Evolutionary conservation across 2,329 filamentous ascomycete genomes (phyloP).

Genomic region (Microcera coccophila): DNA sequence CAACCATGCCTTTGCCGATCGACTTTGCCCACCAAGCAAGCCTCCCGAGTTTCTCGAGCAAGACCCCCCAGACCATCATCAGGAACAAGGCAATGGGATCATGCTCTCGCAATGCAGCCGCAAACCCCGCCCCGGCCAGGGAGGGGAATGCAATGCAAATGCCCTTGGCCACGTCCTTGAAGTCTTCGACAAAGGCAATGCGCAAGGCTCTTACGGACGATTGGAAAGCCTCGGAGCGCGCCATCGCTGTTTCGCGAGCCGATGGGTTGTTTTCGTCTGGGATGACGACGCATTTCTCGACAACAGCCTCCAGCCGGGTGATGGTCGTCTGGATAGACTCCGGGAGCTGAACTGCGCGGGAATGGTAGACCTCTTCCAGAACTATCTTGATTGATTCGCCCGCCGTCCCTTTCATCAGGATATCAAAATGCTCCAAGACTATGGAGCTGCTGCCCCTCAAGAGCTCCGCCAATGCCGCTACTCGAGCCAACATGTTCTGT

Average conservation of each 20-base stretch:
- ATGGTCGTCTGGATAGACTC: constrained; percentile 11
- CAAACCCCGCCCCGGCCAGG: constrained; percentile 30
- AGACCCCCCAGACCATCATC: constrained; percentile 36
- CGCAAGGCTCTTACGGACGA: constrained; percentile 30
- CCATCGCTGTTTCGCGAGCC: constrained; percentile 1
- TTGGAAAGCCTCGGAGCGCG: constrained; percentile 10
- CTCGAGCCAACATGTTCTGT: constrained; percentile 15
- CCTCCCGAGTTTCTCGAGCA: constrained; percentile 25
- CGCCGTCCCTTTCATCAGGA: constrained; percentile 8
- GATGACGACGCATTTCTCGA: constrained; percentile 13
- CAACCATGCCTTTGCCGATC: constrained; percentile 20
- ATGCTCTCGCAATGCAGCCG: constrained; percentile 24
- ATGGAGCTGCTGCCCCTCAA: constrained; percentile 19
- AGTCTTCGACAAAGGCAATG: constrained; percentile 34
- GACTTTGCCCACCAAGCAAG: constrained; percentile 25
- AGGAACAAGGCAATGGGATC: constrained; percentile 37
- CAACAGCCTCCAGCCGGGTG: constrained; percentile 3
- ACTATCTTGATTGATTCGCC: constrained; percentile 2
- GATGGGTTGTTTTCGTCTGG: neutral
- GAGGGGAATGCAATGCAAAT: constrained; percentile 31
- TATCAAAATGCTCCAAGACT: constrained; percentile 15
- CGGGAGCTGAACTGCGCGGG: neutral
- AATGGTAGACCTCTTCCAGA: constrained; percentile 1
- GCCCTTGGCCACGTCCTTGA: constrained; percentile 28
- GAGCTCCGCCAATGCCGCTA: constrained; percentile 17